Evolutionary conservation across 1,284 basidiomycete genomes (phyloP), one percentile per base, ranked within the genome.

Genomic region (Ustilago vetiveriae): DNA sequence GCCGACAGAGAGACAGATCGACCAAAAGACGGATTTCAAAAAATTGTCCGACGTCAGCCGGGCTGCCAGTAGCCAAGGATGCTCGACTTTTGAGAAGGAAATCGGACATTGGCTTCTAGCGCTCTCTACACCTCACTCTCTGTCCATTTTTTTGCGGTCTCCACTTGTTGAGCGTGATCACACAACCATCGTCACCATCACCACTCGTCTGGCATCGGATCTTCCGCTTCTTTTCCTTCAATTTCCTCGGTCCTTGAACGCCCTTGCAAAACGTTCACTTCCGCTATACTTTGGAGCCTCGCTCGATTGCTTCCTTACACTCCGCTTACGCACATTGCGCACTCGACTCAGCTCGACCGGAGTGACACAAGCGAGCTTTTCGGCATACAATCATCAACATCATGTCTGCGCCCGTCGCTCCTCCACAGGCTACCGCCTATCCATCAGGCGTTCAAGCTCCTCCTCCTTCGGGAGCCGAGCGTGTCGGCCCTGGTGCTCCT

Each of bases 401-500:
- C 23, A 70, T 70, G 67, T 65, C 56, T 45, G 49, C 45, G 22
- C 67, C 53, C 14, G 52, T 60, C 35, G 55, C 62, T 24, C 67
- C 56, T 27, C 67, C 67, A 55, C 67, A 70, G 41, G 52, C 66
- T 6, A 52, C 66, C 16, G 54, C 40, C 55, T 69, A 69, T 27
- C 66, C 66, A 54, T 43, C 66, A 46, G 63, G 68, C n/a, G 41
- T 45, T 14, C 68, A 62, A 36, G 38, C 55, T 27, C 63, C 68
- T 32, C 58, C 63, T 42, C 54, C 62, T 19, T 71, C 68, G 22
- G 68, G 68, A 27, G 63, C 63, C 8, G 68, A 71, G 49, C 63
- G 44, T 32, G 41, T 71, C 23, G 63, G 68, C 23, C 43, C 58
- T 38, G 58, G 58, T 24, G 47, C 62, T 13, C 48, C 55, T 11